Percentiles rank a stretch among this genome's conserved stretches.
Evolutionary conservation across 176 grass and related monocot genomes (phyloP).

Genomic region (Aegilops longissima): DNA sequence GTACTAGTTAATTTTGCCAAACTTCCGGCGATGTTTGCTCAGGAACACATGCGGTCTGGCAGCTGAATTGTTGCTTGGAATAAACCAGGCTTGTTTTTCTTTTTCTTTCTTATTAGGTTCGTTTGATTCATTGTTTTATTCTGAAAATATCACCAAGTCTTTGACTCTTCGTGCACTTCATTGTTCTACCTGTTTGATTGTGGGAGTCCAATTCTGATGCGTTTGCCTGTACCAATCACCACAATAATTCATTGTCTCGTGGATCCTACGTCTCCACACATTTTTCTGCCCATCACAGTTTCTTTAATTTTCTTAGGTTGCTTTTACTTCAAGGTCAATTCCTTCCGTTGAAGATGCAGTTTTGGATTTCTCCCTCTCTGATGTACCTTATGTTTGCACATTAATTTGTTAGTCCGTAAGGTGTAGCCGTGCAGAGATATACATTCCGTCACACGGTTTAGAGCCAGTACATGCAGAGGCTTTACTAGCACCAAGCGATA

Average conservation of each 20-base stretch:
- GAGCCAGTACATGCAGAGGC: not conserved
- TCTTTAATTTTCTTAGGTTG: not conserved
- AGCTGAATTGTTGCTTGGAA: not conserved
- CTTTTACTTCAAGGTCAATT: slow-evolving; percentile 36
- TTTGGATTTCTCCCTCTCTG: not conserved
- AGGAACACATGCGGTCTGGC: not conserved
- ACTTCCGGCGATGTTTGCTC: not conserved
- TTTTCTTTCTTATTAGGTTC: no score
- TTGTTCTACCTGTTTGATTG: not conserved
- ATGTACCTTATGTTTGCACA: not conserved
- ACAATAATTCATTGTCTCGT: not conserved
- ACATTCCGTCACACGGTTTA: not conserved
- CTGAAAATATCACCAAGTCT: not conserved
- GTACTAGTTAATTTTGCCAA: not conserved
- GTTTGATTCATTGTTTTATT: not conserved
- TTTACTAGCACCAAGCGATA: not conserved
- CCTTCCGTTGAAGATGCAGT: not conserved
- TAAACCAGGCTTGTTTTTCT: not conserved
- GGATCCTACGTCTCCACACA: slow-evolving; percentile 2
- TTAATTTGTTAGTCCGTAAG: slow-evolving; percentile 20
- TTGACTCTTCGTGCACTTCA: not conserved
- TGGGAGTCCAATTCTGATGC: not conserved
- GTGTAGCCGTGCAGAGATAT: slow-evolving; percentile 9
- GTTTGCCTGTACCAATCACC: not conserved
- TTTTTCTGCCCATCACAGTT: not conserved